Evolutionary conservation across 371 early-diverging fungal species (phyloP), one percentile per base, ranked within the genome.

Genomic region (Syncephalastrum sp.): DNA sequence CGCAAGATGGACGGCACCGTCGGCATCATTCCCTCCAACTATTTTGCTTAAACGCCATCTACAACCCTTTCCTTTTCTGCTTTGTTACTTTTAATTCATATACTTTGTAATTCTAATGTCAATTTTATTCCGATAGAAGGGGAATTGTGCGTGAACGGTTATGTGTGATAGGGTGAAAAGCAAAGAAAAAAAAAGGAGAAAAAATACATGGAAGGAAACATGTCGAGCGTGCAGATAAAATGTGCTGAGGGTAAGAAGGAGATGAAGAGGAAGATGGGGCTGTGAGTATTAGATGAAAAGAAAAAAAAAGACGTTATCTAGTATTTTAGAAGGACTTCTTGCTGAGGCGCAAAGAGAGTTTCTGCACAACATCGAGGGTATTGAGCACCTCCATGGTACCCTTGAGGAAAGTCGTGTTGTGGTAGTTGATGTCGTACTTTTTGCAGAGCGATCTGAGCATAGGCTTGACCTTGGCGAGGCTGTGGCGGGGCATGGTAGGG

Each of bases 21-120:
- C 12, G 95, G 95, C 50, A 93, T 95, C 68, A 92, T 86, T 10
- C 95, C 95, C 15, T 84, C 84, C 75, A 94, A 94, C 76, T 54
- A 44, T 17, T 44, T 44, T 54, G 42, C 17, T 19, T 16, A 47
- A 13, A 3, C 3, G 42, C 14, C 27, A 27, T 17, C 23, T 57
- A 15, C 49, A 13, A 43, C 16, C n/a, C n/a, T 21, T 42, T 56
- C 23, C 48, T 15, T 17, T 48, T 56, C 17, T 57, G 17, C 27
- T 43, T 42, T 41, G 19, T 29, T 44, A 16, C 46, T 29, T n/a
- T 54, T 45, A 45, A 21, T 24, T 23, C 23, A 45, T 16, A 23
- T 19, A 50, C 23, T 50, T 50, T 50, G 15, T 17, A 50, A 23
- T 23, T 21, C n/a, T 21, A 50, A 23, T 29, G 17, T 50, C 24